Conservation (phyloP, 768 basidiomycete genomes). For the Tulasnella sp. region DNA sequence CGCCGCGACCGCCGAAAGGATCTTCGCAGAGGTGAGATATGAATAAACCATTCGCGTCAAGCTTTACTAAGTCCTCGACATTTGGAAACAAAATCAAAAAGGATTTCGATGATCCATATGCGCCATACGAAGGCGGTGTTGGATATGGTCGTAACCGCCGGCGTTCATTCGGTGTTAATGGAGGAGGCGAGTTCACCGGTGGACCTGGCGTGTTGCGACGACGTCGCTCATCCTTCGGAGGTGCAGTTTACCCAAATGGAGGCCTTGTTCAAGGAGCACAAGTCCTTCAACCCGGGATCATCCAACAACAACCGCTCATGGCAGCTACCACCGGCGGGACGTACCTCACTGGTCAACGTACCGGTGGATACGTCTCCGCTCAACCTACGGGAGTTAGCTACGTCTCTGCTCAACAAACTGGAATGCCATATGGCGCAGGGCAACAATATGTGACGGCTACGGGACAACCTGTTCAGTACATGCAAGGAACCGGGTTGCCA, state of each 20-base stretch:
- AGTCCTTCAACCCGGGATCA: neutral
- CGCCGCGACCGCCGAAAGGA: slow-evolving; percentile 51
- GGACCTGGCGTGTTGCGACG: too few species aligned
- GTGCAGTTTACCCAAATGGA: neutral
- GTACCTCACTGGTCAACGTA: too few species aligned
- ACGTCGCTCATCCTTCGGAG: slow-evolving; percentile 2
- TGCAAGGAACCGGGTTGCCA: too few species aligned
- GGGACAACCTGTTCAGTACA: slow-evolving; percentile 11
- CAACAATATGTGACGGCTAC: neutral
- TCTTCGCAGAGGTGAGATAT: slow-evolving; percentile 31
- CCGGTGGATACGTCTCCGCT: slow-evolving; percentile 4
- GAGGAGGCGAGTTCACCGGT: too few species aligned
- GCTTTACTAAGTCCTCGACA: neutral
- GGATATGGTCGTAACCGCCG: neutral
- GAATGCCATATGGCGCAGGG: neutral
- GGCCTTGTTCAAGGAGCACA: neutral
- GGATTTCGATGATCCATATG: slow-evolving; percentile 11
- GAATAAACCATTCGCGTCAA: neutral
- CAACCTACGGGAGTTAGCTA: slow-evolving; percentile 10
- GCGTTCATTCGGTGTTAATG: too few species aligned
- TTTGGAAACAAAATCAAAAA: neutral
- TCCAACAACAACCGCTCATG: neutral
- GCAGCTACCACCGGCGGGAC: neutral
- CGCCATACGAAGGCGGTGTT: neutral
- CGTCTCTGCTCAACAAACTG: neutral